Conservation (phyloP, 805 yeast genomes). For the Spathaspora hagerdaliae region DNA sequence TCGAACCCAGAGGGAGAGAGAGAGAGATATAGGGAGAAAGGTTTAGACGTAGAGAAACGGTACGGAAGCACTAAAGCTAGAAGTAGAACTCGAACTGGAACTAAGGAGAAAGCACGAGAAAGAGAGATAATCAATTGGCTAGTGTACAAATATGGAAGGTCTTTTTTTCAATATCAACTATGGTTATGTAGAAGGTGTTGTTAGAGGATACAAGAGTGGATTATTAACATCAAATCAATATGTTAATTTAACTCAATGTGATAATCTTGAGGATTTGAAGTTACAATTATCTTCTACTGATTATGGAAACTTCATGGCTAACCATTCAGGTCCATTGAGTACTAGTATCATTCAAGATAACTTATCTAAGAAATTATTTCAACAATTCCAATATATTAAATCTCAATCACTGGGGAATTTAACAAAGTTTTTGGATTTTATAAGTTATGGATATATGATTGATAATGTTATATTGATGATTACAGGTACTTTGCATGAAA, state of each 20-base stretch:
- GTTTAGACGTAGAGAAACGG: no score
- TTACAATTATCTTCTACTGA: slow-evolving; percentile 94
- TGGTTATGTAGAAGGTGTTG: slow-evolving; percentile 92
- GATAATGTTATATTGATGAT: slow-evolving; percentile 95
- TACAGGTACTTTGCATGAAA: slow-evolving; percentile 93
- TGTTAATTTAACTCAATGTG: slow-evolving; percentile 92
- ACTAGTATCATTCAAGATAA: slow-evolving; percentile 83
- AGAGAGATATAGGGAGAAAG: background rate
- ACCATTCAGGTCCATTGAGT: slow-evolving; percentile 76
- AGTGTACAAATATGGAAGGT: slow-evolving; percentile 70
- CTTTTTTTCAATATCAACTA: slow-evolving; percentile 82
- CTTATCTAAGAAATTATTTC: slow-evolving; percentile 68
- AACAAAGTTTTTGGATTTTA: slow-evolving; percentile 81
- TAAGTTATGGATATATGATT: slow-evolving; percentile 96
- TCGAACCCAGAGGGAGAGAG: background rate
- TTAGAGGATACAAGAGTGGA: slow-evolving; percentile 90
- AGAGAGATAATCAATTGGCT: background rate
- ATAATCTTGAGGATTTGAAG: slow-evolving; percentile 87
- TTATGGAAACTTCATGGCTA: slow-evolving; percentile 85
- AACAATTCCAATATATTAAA: slow-evolving; percentile 81
- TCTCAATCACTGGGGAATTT: slow-evolving; percentile 80
- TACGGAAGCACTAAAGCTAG: no score
- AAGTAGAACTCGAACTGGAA: no score
- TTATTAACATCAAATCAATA: slow-evolving; percentile 76
- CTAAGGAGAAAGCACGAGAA: background rate